Percentiles rank a stretch among this genome's conserved stretches.
Conservation (phyloP, 2,329 filamentous ascomycete genomes). For the Colletotrichum cuscutae region DNA sequence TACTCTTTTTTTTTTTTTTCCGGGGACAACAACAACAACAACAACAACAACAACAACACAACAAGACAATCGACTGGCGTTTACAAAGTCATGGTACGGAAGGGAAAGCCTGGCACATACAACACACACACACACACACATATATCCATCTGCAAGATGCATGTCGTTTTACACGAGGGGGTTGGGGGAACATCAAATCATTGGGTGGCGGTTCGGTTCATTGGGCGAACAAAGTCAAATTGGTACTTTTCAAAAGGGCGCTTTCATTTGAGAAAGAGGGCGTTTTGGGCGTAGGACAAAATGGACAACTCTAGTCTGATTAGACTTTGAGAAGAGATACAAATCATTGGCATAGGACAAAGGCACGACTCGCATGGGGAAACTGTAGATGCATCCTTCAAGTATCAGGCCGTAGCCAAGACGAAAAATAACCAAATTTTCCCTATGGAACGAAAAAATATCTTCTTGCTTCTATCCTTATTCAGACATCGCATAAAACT, state of each 20-base stretch:
- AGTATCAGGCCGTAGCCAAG: conserved; percentile 2
- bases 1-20: neutral
- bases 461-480: conserved; percentile 21
- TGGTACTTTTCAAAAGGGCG: neutral
- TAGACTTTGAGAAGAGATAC: neutral
- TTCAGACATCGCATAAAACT: conserved; percentile 19
- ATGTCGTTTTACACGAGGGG: neutral
- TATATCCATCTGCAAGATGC: conserved; percentile 6
- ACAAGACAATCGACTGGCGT: neutral
- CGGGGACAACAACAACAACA: neutral
- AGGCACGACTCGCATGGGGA: neutral
- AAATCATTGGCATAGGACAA: neutral
- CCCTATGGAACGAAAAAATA: neutral
- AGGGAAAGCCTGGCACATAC: neutral
- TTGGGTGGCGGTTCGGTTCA: neutral
- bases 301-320: neutral
- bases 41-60: no score
- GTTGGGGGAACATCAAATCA: neutral
- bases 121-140: neutral
- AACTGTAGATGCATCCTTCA: neutral
- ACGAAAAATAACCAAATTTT: neutral
- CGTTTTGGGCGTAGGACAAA: conserved; percentile 2
- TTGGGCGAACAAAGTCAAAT: neutral
- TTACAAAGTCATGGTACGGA: neutral
- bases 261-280: neutral